Evolutionary conservation across 2,329 filamentous ascomycete species (phyloP), one percentile per base, ranked within the genome.

Genomic region (Claviceps sp.): DNA sequence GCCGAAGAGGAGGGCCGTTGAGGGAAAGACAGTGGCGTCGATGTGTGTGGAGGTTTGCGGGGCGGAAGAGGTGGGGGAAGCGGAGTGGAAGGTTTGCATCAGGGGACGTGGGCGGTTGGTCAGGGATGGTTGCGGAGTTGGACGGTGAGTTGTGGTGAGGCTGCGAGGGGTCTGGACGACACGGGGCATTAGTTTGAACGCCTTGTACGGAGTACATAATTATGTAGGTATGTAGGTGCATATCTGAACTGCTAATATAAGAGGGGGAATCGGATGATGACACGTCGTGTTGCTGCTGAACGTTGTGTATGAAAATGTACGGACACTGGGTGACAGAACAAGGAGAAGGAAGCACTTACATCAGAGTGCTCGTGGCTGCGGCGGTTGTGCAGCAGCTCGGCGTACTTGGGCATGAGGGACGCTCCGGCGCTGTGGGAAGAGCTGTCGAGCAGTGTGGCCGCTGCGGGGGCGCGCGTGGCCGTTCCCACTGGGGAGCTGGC

Each of bases 61-160:
- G n/a, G 72, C 68, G 16, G 74, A 63, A 6, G 73, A 64, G 17
- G 74, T 71, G 22, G 74, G 63, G 5, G 73, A 64, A n/a, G 73
- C 71, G 22, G 73, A 72, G 59, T 70, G 69, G 69, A 83, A 82
- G 61, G 76, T 78, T 68, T 83, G 80, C 79, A 83, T 83, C 52
- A 83, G 67, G 42, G 78, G 79, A 60, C 75, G 68, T 53, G 67
- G 66, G 57, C 71, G 72, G 61, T 67, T 65, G 62, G 67, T 57
- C 59, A 71, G 63, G 54, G 72, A 66, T 55, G 70, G 69, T 52
- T 69, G 68, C 23, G 71, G 68, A 8, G 69, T 70, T 47, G 74
- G 73, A 50, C 73, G 71, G 61, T 76, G 73, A 52, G 70, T 66
- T 54, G 72, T 74, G 50, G 70, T 70, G 56, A 75, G 66, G 59